These are phyloP conservation scores for Thermothelomyces thermophilus DNA, from an alignment of 2,329 filamentous ascomycete genomes.

Conservation along the genomic window DNA sequence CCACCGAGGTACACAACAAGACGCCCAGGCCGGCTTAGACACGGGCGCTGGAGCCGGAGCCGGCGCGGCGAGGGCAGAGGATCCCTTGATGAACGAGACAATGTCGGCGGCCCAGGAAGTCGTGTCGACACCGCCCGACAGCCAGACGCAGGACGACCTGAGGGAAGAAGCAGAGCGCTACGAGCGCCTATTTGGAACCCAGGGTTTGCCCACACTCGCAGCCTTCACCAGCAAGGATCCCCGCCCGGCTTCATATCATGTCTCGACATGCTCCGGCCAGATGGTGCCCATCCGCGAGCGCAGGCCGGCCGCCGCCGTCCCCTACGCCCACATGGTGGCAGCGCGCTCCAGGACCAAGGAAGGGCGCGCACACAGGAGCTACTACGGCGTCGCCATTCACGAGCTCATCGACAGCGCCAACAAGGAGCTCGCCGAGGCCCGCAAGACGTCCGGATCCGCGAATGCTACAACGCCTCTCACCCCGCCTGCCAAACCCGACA, in stretches of 20 bases:
- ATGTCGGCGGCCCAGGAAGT: neutral
- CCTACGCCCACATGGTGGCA: slow-evolving; percentile 63
- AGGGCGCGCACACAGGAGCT: slow-evolving; percentile 65
- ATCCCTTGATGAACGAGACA: slow-evolving; percentile 1
- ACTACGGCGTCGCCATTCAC: slow-evolving; percentile 92
- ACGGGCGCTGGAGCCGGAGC: neutral
- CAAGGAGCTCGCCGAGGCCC: slow-evolving; percentile 45
- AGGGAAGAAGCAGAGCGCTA: slow-evolving; percentile 23
- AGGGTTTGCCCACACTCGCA: slow-evolving; percentile 3
- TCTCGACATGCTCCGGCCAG: slow-evolving; percentile 53
- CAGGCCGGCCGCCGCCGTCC: slow-evolving; percentile 37
- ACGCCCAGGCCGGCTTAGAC: slow-evolving; percentile 7
- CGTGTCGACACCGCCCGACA: slow-evolving; percentile 21
- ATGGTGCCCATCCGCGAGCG: slow-evolving; percentile 51
- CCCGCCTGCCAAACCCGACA: slow-evolving; percentile 25
- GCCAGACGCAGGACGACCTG: slow-evolving; percentile 17
- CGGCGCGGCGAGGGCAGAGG: neutral
- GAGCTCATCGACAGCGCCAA: slow-evolving; percentile 66
- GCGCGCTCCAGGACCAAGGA: slow-evolving; percentile 59
- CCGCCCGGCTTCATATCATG: slow-evolving; percentile 31
- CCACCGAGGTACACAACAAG: slow-evolving; percentile 23
- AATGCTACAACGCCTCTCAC: slow-evolving; percentile 22
- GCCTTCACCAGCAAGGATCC: slow-evolving; percentile 9
- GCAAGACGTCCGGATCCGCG: slow-evolving; percentile 27
- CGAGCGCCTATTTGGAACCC: slow-evolving; percentile 22